Base-by-base conservation (phyloP, 2,329 filamentous ascomycete species). In the Fusarium sp. region DNA sequence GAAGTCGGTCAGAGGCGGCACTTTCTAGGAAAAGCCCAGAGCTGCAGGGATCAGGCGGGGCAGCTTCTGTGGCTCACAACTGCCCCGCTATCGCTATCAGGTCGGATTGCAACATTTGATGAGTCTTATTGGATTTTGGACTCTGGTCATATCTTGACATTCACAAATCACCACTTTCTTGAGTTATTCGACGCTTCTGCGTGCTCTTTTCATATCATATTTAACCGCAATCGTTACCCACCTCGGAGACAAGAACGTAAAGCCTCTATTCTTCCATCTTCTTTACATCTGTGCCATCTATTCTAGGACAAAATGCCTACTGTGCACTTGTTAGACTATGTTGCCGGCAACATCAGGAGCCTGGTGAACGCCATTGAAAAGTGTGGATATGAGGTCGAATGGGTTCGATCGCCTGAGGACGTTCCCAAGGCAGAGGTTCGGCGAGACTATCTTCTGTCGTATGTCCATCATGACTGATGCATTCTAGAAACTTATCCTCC, bases 331-430 rank as follows among this genome's bases (percentile, higher is more conserved):
- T 82, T 92, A 75, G 86, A 98, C 84, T 98, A 98, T 80, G 95
- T 98, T 73, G 95, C 96, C 67, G 96, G 96, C 78, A 99, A 99
- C 81, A 91, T 99, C 75, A 92, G 95, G 72, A 98, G 95, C 70
- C 88, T 99, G 76, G 95, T 95, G 79, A 99, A 99, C 85, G 96
- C 95, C 76, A 97, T 99, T 77, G 95, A 99, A 81, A 97, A 96
- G 82, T 88, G 95, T 63, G 96, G 96, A 67, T 98, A 95, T 80
- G 88, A 92, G 46, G 93, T 99, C 49, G 92, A 96, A 84, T 98
- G 95, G 96, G 87, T 99, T 73, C 91, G 87, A 76, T 90, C 90
- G 34, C 96, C 96, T 7, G 90, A 92, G 74, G 94, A 98, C 81
- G 89, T 99, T 58, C 84, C 89, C 68, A 90, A 91, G 75, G 96